Percentiles rank a stretch among this genome's conserved stretches.
These are phyloP conservation scores for Aureobasidium melanogenum DNA, from an alignment of 2,329 filamentous ascomycete genomes.

Conservation along the genomic window DNA sequence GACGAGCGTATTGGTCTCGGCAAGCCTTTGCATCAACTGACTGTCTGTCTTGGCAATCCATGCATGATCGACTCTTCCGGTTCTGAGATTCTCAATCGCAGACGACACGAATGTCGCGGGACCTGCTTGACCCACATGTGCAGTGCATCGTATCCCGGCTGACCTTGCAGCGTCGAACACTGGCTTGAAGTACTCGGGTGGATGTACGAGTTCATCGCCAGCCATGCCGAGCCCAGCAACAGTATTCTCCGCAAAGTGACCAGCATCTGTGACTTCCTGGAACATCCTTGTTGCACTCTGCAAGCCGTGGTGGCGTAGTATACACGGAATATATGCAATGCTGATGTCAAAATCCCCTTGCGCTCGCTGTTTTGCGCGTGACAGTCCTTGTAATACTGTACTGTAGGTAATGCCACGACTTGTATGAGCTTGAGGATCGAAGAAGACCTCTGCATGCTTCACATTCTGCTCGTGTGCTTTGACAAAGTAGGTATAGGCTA, in stretches of 20 bases:
- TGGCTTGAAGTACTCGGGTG: constrained; percentile 2
- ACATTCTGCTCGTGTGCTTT: constrained; percentile 3
- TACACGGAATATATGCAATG: constrained; percentile 12
- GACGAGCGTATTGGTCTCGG: constrained; percentile 2
- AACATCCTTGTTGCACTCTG: neutral
- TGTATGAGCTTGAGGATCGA: constrained; percentile 15
- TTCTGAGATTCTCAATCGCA: neutral
- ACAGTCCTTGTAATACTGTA: constrained; percentile 11
- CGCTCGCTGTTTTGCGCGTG: constrained; percentile 10
- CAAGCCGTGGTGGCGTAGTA: constrained; percentile 10
- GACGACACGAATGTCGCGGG: neutral
- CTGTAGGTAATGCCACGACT: constrained; percentile 6
- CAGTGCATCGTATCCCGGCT: neutral
- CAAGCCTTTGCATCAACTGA: neutral
- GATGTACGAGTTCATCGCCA: constrained; percentile 7
- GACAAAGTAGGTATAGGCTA: neutral
- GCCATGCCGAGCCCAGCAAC: constrained; percentile 5
- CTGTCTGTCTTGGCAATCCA: constrained; percentile 2
- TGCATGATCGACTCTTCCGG: constrained; percentile 2
- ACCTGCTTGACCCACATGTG: constrained; percentile 5
- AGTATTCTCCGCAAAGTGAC: neutral
- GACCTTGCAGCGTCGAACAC: neutral
- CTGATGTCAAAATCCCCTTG: constrained; percentile 10
- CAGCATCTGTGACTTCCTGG: neutral
- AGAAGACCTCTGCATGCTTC: constrained; percentile 14